Percentiles rank a stretch among this genome's conserved stretches.
phyloP scores from a whole-genome alignment of 306 rosid species.

The Cicer pinnatifidum region DNA sequence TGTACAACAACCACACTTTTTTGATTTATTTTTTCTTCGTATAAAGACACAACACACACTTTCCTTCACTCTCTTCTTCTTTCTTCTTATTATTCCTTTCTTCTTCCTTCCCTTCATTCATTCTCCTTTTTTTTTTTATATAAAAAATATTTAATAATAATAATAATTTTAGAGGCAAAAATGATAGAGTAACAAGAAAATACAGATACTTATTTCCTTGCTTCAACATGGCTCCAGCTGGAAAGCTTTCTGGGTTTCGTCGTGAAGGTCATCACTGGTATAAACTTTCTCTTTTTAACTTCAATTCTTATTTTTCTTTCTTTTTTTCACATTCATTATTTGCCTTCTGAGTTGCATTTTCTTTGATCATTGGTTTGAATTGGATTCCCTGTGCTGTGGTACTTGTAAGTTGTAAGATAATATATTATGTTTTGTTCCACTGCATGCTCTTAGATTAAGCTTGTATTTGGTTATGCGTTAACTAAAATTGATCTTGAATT shows the following conservation, averaged over 20 bases:
- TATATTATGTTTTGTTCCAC: conserved; percentile 39
- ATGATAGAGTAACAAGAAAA: conserved; percentile 47
- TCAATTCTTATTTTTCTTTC: neutral
- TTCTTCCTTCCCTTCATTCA: conserved; percentile 45
- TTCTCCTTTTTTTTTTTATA: neutral
- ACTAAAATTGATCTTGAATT: no score
- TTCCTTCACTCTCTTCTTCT: conserved; percentile 41
- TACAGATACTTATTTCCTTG: conserved; percentile 25
- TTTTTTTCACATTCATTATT: neutral
- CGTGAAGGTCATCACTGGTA: conserved; percentile 85
- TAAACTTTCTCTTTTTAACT: conserved; percentile 16
- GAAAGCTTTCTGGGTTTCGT: conserved; percentile 77
- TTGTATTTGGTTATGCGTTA: no score
- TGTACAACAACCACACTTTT: neutral
- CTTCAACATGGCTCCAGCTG: conserved; percentile 76
- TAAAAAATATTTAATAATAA: neutral
- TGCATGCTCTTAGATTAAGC: neutral
- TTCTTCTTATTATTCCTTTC: conserved; percentile 39
- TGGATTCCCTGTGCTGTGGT: conserved; percentile 19
- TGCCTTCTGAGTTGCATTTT: conserved; percentile 9
- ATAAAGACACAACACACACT: conserved; percentile 59
- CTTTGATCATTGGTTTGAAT: neutral
- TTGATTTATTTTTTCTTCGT: neutral
- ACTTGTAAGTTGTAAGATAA: conserved; percentile 13
- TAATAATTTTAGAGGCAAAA: neutral